A percentile compares a stretch with the other conserved stretches of the same genome.
Evolutionary conservation across 225 moss, liverwort and hornwort genomes (phyloP).

Genomic region (Marchantia paleacea): DNA sequence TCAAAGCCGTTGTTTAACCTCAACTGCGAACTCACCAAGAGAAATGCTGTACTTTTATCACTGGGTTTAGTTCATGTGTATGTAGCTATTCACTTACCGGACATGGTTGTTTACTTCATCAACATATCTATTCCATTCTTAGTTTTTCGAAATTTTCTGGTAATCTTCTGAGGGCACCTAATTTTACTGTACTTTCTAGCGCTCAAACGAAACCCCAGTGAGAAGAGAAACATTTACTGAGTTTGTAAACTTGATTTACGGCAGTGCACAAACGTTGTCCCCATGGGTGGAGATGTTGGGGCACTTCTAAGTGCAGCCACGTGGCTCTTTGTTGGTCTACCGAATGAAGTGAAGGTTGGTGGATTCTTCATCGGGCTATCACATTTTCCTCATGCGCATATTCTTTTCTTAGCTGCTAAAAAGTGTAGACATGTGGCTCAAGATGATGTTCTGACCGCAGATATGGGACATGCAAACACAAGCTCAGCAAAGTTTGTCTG

Average conservation of each 20-base stretch:
- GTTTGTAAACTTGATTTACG: background rate
- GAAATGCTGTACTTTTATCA: too few species aligned
- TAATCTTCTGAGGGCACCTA: too few species aligned
- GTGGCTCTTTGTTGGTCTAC: conserved; percentile 88
- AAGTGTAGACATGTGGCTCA: background rate
- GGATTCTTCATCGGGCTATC: background rate
- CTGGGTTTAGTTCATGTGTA: too few species aligned
- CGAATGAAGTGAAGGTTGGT: conserved; percentile 87
- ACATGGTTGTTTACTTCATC: too few species aligned
- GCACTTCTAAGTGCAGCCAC: conserved; percentile 72
- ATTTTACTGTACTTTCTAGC: too few species aligned
- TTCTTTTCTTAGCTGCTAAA: background rate
- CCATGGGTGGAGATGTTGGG: conserved; percentile 92
- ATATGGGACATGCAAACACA: conserved; percentile 78
- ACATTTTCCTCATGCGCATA: background rate
- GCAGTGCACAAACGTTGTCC: conserved; percentile 75
- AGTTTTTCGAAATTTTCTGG: too few species aligned
- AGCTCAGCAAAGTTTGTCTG: conserved; percentile 69
- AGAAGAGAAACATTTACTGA: too few species aligned
- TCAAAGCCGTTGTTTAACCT: too few species aligned
- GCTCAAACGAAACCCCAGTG: too few species aligned
- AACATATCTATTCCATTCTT: too few species aligned
- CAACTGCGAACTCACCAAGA: too few species aligned
- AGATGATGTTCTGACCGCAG: conserved; percentile 35
- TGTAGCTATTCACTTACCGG: too few species aligned